These are phyloP conservation scores for Fomitopsis betulina DNA, from an alignment of 1,284 basidiomycete species.

Conservation along the genomic window DNA sequence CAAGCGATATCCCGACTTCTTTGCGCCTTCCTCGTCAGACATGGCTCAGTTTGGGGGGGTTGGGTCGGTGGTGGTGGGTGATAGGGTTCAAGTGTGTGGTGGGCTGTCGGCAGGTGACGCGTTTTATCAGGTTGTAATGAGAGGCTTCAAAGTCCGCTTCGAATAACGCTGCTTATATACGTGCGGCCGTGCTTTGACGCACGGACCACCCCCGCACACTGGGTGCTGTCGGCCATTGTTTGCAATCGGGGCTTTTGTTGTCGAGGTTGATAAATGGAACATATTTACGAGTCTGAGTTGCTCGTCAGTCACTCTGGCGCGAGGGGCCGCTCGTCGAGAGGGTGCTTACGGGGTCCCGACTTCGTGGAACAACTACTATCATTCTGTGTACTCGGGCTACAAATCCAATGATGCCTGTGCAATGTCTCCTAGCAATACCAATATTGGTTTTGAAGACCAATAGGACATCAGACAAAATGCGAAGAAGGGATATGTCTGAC, in stretches of 20 bases:
- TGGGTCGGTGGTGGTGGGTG: constrained; percentile 16
- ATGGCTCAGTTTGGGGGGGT: constrained; percentile 32
- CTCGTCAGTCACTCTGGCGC: background rate
- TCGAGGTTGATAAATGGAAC: background rate
- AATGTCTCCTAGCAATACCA: too few species aligned
- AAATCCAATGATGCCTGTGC: too few species aligned
- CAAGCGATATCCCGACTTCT: constrained; percentile 67
- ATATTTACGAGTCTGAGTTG: background rate
- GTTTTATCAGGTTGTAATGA: constrained; percentile 19
- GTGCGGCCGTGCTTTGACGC: constrained; percentile 17
- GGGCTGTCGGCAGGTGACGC: constrained; percentile 16
- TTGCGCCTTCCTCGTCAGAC: constrained; percentile 52
- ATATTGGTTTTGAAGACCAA: too few species aligned
- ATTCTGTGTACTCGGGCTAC: too few species aligned
- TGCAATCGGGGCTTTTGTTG: background rate
- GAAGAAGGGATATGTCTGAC: background rate
- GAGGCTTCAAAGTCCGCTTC: constrained; percentile 31
- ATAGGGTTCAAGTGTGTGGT: constrained; percentile 11
- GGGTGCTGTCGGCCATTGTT: background rate
- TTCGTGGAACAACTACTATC: background rate
- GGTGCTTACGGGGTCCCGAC: background rate
- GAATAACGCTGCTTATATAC: constrained; percentile 21
- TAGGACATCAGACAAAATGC: too few species aligned
- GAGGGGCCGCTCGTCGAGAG: background rate
- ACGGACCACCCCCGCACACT: constrained; percentile 15